Conservation (phyloP, 352 stramenopile species). For the Phytopythium oedochilum region DNA sequence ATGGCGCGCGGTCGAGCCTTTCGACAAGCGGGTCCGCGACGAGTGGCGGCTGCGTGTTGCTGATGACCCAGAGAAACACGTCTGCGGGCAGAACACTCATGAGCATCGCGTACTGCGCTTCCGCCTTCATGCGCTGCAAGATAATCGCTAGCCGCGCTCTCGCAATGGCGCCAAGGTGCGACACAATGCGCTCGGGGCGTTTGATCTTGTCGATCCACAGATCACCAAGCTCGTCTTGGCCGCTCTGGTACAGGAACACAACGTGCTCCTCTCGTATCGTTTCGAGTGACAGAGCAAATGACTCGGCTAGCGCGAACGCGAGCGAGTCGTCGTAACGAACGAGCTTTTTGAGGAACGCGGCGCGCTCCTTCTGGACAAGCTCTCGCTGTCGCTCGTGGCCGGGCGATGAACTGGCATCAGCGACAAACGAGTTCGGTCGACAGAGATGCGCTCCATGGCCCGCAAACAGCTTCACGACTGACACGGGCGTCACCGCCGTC, state of each 20-base stretch:
- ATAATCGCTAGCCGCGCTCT: constrained; percentile 68
- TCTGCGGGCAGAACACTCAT: constrained; percentile 83
- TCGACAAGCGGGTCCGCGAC: constrained; percentile 55
- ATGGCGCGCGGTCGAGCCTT: constrained; percentile 61
- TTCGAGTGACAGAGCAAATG: constrained; percentile 70
- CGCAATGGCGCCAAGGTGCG: constrained; percentile 59
- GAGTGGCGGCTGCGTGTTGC: constrained; percentile 42
- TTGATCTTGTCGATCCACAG: constrained; percentile 72
- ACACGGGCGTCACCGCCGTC: constrained; percentile 61
- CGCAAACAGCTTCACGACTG: constrained; percentile 59
- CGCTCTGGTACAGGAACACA: constrained; percentile 75
- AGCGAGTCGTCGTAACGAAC: constrained; percentile 59
- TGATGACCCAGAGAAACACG: constrained; percentile 70
- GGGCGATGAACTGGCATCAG: neutral
- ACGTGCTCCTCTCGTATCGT: constrained; percentile 77
- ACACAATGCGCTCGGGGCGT: constrained; percentile 50
- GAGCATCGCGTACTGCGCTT: constrained; percentile 67
- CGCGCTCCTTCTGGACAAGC: constrained; percentile 37
- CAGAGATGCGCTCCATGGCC: constrained; percentile 49
- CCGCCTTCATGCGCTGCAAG: constrained; percentile 69
- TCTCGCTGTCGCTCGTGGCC: constrained; percentile 18
- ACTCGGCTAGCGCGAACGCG: constrained; percentile 60
- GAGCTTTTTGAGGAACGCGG: constrained; percentile 65
- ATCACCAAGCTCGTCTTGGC: constrained; percentile 64
- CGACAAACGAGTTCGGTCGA: constrained; percentile 50